phyloP scores from a whole-genome alignment of 2,329 filamentous ascomycete genomes.

The Colletotrichum tropicale region DNA sequence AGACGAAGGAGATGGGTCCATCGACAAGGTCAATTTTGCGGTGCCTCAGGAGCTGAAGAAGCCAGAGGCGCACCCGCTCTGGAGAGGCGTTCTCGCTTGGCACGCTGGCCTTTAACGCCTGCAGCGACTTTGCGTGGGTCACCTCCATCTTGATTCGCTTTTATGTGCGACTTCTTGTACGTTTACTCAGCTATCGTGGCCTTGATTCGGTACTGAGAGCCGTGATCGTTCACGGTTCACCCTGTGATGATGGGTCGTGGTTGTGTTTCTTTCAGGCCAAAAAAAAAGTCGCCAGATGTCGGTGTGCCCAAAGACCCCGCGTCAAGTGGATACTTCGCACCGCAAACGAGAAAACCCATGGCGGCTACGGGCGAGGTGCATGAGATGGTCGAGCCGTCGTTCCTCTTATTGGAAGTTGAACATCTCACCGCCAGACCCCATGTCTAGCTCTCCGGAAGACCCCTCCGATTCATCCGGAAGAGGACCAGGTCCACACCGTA shows the following conservation, averaged over 20 bases:
- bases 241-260: not conserved
- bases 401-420: not conserved
- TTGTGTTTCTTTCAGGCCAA: not conserved
- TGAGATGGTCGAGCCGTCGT: not conserved
- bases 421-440: not conserved
- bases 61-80: not conserved
- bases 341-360: not conserved
- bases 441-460: not conserved
- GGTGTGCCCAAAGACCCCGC: not conserved
- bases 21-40: not conserved
- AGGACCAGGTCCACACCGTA: not conserved
- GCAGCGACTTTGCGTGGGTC: not conserved
- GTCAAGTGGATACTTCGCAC: not conserved
- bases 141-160: not conserved
- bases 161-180: not conserved
- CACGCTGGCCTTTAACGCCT: not conserved
- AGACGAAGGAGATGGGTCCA: not conserved
- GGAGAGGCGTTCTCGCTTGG: not conserved
- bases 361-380: not conserved
- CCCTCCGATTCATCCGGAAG: not conserved
- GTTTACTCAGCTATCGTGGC: not conserved
- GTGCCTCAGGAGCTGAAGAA: not conserved
- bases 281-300: not conserved
- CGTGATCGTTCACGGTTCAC: not conserved
- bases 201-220: not conserved